phyloP scores from a whole-genome alignment of 2,329 filamentous ascomycete species.

The Apiospora aurea region DNA sequence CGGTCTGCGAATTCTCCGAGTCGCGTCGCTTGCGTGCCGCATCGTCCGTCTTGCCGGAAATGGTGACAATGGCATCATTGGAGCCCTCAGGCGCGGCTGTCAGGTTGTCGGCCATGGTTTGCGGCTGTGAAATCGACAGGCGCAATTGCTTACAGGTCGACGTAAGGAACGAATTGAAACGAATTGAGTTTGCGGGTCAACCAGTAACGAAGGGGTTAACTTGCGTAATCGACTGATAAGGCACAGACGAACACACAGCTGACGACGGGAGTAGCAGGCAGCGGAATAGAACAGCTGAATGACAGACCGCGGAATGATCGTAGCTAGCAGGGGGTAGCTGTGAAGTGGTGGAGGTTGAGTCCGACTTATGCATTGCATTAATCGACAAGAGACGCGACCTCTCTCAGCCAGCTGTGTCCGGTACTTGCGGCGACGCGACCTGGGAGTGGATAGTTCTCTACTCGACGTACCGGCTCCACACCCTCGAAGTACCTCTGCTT shows the following conservation, averaged over 20 bases:
- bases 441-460: not conserved
- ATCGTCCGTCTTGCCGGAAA: constrained; percentile 29
- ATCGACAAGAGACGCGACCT: constrained; percentile 3
- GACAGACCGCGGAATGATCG: not conserved
- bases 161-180: not conserved
- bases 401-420: not conserved
- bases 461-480: not conserved
- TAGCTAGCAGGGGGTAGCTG: not conserved
- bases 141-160: not conserved
- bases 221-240: not conserved
- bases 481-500: not conserved
- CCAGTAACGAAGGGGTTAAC: not conserved
- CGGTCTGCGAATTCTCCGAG: constrained; percentile 71
- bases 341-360: not conserved
- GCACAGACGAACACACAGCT: not conserved
- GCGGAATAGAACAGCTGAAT: not conserved
- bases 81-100: constrained; percentile 4
- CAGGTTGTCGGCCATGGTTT: constrained; percentile 13
- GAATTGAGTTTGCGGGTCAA: not conserved
- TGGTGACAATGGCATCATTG: constrained; percentile 31
- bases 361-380: constrained; percentile 1
- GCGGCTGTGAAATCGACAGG: not conserved
- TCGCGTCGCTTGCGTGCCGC: constrained; percentile 53
- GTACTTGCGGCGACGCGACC: not conserved
- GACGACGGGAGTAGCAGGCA: not conserved